phyloP scores from a whole-genome alignment of 2,329 filamentous ascomycete species.

The Botryosphaeria dothidea region DNA sequence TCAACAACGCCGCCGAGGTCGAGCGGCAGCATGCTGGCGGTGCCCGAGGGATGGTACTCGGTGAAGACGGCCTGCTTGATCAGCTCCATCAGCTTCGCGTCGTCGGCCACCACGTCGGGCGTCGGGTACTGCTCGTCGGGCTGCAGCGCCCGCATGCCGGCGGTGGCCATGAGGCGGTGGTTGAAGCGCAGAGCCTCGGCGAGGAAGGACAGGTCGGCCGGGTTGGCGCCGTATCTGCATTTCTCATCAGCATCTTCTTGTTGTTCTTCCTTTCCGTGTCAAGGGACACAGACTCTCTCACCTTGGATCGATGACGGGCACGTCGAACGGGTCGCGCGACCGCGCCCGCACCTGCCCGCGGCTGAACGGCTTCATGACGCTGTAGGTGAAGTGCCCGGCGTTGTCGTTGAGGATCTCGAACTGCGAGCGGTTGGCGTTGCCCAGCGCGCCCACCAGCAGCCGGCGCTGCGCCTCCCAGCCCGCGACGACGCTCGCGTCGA shows the following conservation, averaged over 20 bases:
- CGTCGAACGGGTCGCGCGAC: slow-evolving; percentile 16
- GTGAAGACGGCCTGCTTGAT: slow-evolving; percentile 24
- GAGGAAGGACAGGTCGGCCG: slow-evolving; percentile 26
- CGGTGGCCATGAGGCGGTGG: slow-evolving; percentile 22
- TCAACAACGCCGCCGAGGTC: slow-evolving; percentile 33
- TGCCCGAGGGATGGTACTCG: slow-evolving; percentile 34
- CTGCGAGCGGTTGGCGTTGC: slow-evolving; percentile 7
- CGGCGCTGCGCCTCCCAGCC: slow-evolving; percentile 15
- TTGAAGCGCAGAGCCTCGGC: slow-evolving; percentile 28
- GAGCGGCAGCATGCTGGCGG: slow-evolving; percentile 30
- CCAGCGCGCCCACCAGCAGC: neutral
- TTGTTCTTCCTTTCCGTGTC: no score
- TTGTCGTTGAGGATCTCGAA: slow-evolving; percentile 20
- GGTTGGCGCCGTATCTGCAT: slow-evolving; percentile 26
- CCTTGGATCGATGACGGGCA: slow-evolving; percentile 1
- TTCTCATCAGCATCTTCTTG: neutral
- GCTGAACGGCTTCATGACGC: slow-evolving; percentile 26
- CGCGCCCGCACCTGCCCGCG: slow-evolving; percentile 27
- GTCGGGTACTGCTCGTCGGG: slow-evolving; percentile 29
- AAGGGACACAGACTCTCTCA: neutral
- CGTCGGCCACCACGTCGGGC: slow-evolving; percentile 26
- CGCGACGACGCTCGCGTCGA: slow-evolving; percentile 4
- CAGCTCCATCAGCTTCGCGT: slow-evolving; percentile 28
- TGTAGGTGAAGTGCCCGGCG: slow-evolving; percentile 7
- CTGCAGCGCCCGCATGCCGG: slow-evolving; percentile 24